These are phyloP conservation scores for Pleurostoma richardsiae DNA, from an alignment of 2,329 filamentous ascomycete genomes.

Conservation along the genomic window DNA sequence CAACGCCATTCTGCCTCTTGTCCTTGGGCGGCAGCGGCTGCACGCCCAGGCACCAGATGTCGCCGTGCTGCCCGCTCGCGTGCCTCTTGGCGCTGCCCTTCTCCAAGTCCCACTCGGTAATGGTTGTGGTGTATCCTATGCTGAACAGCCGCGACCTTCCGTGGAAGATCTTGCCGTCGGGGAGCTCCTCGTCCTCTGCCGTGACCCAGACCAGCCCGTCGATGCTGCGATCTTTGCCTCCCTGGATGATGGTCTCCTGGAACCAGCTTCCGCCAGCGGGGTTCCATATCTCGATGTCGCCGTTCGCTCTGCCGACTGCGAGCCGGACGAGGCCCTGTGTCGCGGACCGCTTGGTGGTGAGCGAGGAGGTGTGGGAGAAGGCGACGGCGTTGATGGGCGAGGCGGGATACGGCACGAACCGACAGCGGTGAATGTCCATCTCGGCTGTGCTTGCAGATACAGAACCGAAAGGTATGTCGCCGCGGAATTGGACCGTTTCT, in stretches of 20 bases:
- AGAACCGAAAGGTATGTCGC: neutral
- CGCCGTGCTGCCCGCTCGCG: slow-evolving; percentile 87
- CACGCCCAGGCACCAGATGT: slow-evolving; percentile 93
- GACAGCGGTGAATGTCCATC: slow-evolving; percentile 97
- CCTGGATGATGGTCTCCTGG: slow-evolving; percentile 81
- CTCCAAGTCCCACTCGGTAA: slow-evolving; percentile 92
- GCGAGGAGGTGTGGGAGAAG: slow-evolving; percentile 68
- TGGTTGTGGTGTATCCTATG: slow-evolving; percentile 85
- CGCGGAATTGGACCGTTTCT: too few relatives aligned
- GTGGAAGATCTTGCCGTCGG: slow-evolving; percentile 53
- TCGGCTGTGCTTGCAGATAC: slow-evolving; percentile 4
- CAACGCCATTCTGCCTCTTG: slow-evolving; percentile 15
- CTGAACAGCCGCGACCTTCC: slow-evolving; percentile 88
- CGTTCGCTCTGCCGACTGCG: slow-evolving; percentile 87
- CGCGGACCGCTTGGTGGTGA: slow-evolving; percentile 40
- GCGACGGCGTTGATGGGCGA: slow-evolving; percentile 91
- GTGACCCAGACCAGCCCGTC: slow-evolving; percentile 91
- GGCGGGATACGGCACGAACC: slow-evolving; percentile 89
- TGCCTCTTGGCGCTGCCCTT: slow-evolving; percentile 73
- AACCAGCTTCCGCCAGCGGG: slow-evolving; percentile 77
- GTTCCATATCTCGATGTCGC: slow-evolving; percentile 98
- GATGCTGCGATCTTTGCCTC: slow-evolving; percentile 79
- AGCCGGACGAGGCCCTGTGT: slow-evolving; percentile 61
- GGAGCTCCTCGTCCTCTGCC: slow-evolving; percentile 68
- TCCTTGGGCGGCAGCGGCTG: slow-evolving; percentile 57